These are phyloP conservation scores for Fusarium albosuccineum DNA, from an alignment of 2,329 filamentous ascomycete species.

Conservation along the genomic window DNA sequence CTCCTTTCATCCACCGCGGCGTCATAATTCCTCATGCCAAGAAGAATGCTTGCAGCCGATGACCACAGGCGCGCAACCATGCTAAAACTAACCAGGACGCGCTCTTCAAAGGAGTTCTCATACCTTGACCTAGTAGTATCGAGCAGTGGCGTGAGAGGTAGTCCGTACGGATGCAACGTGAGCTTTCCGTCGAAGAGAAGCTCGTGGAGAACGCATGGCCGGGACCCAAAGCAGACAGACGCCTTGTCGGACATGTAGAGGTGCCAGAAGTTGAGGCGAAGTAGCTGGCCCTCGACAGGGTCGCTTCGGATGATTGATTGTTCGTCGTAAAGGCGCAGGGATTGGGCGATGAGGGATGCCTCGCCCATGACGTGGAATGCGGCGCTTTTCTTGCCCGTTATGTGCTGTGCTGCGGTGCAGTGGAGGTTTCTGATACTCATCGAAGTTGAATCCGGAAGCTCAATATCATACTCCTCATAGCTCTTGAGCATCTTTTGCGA, in stretches of 20 bases:
- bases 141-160: too few relatives aligned
- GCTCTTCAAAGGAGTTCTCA: too few relatives aligned
- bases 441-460: neutral
- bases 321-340: conserved; percentile 1
- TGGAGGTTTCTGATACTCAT: neutral
- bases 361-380: neutral
- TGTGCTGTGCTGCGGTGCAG: neutral
- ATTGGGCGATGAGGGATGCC: neutral
- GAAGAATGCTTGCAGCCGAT: too few relatives aligned
- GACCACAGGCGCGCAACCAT: too few relatives aligned
- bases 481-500: neutral
- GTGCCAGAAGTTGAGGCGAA: conserved; percentile 7
- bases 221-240: neutral
- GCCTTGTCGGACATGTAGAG: conserved; percentile 5
- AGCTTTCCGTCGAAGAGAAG: neutral
- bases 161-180: neutral
- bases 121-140: too few relatives aligned
- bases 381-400: neutral
- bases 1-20: too few relatives aligned
- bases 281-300: conserved; percentile 1
- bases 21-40: too few relatives aligned
- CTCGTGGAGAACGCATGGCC: neutral
- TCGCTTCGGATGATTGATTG: neutral
- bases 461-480: neutral
- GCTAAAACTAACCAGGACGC: too few relatives aligned